phyloP scores from a whole-genome alignment of 345 rosid species.

The Pugionium dolabratum region DNA sequence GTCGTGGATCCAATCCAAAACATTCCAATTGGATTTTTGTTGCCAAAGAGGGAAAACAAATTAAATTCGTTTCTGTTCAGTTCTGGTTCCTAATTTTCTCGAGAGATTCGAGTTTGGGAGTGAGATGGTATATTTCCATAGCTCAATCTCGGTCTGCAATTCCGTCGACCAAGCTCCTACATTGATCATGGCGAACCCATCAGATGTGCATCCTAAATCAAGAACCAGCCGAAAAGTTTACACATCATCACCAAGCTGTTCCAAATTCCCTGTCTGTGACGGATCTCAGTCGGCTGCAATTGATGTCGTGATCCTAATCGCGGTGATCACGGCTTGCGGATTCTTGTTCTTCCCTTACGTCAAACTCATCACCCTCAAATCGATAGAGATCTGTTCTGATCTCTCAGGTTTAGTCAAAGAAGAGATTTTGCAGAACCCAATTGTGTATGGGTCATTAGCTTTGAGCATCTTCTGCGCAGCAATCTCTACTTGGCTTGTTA shows the following conservation, averaged over 20 bases:
- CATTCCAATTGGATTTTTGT: not conserved
- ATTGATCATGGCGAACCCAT: slow-evolving; percentile 58
- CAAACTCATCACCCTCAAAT: slow-evolving; percentile 44
- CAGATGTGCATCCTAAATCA: slow-evolving; percentile 46
- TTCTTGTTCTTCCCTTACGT: slow-evolving; percentile 72
- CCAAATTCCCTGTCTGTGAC: slow-evolving; percentile 56
- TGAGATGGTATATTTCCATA: slow-evolving; percentile 79
- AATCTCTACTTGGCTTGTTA: slow-evolving; percentile 57
- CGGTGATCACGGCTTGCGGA: slow-evolving; percentile 72
- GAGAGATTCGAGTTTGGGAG: slow-evolving; percentile 44
- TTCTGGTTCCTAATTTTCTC: slow-evolving; percentile 9
- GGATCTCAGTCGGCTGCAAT: slow-evolving; percentile 72
- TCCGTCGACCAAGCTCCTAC: slow-evolving; percentile 73
- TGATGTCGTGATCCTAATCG: slow-evolving; percentile 72
- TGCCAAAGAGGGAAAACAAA: not conserved
- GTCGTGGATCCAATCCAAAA: slow-evolving; percentile 9
- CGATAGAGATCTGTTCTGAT: slow-evolving; percentile 44
- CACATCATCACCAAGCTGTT: slow-evolving; percentile 39
- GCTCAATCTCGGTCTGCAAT: slow-evolving; percentile 87
- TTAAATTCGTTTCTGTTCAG: not conserved
- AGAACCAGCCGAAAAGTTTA: slow-evolving; percentile 46
- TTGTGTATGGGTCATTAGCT: slow-evolving; percentile 73
- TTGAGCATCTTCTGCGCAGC: slow-evolving; percentile 63
- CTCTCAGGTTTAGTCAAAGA: slow-evolving; percentile 51
- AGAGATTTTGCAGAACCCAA: slow-evolving; percentile 63